These are phyloP conservation scores for Rhodocollybia butyracea DNA, from an alignment of 768 basidiomycete species.

Conservation along the genomic window DNA sequence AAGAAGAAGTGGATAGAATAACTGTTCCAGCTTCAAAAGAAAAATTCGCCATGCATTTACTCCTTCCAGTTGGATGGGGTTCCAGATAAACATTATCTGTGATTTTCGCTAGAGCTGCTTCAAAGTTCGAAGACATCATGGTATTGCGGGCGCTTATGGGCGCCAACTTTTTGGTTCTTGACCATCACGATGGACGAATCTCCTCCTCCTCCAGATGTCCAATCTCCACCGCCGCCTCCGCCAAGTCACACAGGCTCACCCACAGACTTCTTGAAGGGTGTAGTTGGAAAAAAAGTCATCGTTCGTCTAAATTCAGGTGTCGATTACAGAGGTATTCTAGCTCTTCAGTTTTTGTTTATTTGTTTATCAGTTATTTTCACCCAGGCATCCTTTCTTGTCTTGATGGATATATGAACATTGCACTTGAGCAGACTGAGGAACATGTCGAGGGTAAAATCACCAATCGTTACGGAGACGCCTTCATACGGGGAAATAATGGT, in stretches of 20 bases:
- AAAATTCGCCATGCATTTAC: conserved; percentile 43
- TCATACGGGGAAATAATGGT: conserved; percentile 95
- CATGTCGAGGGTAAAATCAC: conserved; percentile 85
- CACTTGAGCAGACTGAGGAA: conserved; percentile 95
- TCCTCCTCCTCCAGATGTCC: not conserved
- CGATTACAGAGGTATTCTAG: conserved; percentile 75
- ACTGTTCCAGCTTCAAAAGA: conserved; percentile 41
- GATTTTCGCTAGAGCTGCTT: not conserved
- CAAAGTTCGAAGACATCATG: conserved; percentile 2
- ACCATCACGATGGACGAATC: not conserved
- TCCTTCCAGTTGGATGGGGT: conserved; percentile 45
- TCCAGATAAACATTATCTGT: conserved; percentile 29
- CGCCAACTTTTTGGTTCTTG: not conserved
- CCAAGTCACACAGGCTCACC: conserved; percentile 69
- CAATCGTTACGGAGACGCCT: conserved; percentile 92
- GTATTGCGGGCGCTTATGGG: not conserved
- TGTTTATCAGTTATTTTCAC: not conserved
- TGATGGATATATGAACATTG: conserved; percentile 99
- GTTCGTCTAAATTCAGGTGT: conserved; percentile 90
- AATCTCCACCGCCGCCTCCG: conserved; percentile 22
- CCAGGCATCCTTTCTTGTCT: conserved; percentile 90
- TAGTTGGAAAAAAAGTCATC: conserved; percentile 94
- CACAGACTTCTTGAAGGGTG: conserved; percentile 90
- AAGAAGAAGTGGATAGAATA: conserved; percentile 42
- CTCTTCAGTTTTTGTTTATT: not conserved